Evolutionary conservation across 2,329 filamentous ascomycete genomes (phyloP).

Genomic region (Trichocomaceae sp.): DNA sequence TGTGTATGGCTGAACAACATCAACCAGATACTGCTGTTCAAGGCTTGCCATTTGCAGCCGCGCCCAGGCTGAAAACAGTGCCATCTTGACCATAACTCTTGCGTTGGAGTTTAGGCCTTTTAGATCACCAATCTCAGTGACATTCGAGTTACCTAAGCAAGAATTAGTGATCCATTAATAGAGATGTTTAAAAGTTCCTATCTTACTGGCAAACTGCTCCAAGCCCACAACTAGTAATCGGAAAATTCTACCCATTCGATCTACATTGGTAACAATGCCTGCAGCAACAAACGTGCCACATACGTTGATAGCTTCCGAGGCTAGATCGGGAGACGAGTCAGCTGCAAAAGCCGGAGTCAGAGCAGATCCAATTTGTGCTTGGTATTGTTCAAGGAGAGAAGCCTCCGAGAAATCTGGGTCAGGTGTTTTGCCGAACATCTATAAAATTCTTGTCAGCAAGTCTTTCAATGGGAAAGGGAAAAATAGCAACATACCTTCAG

Average conservation of each 20-base stretch:
- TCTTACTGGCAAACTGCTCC: constrained; percentile 74
- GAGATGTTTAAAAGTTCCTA: neutral
- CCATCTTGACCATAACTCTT: constrained; percentile 97
- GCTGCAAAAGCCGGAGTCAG: constrained; percentile 92
- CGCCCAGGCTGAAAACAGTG: constrained; percentile 94
- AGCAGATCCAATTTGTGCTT: constrained; percentile 95
- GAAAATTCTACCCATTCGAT: constrained; percentile 96
- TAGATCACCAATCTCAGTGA: constrained; percentile 83
- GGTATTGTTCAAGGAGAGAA: constrained; percentile 93
- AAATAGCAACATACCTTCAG: constrained; percentile 53
- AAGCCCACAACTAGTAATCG: constrained; percentile 86
- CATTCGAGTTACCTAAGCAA: constrained; percentile 58
- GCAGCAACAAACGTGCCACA: constrained; percentile 97
- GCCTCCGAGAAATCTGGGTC: constrained; percentile 98
- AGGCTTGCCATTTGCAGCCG: constrained; percentile 91
- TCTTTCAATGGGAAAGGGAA: neutral
- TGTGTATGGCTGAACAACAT: constrained; percentile 85
- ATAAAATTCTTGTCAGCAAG: neutral
- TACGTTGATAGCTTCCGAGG: constrained; percentile 92
- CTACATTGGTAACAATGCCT: constrained; percentile 93
- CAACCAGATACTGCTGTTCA: constrained; percentile 80
- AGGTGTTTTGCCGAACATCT: constrained; percentile 88
- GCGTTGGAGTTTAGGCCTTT: constrained; percentile 91
- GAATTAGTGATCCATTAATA: constrained; percentile 10
- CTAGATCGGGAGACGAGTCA: constrained; percentile 91